Evolutionary conservation across 306 rosid genomes (phyloP), one percentile per base, ranked within the genome.

Genomic region (Cucumis melo): DNA sequence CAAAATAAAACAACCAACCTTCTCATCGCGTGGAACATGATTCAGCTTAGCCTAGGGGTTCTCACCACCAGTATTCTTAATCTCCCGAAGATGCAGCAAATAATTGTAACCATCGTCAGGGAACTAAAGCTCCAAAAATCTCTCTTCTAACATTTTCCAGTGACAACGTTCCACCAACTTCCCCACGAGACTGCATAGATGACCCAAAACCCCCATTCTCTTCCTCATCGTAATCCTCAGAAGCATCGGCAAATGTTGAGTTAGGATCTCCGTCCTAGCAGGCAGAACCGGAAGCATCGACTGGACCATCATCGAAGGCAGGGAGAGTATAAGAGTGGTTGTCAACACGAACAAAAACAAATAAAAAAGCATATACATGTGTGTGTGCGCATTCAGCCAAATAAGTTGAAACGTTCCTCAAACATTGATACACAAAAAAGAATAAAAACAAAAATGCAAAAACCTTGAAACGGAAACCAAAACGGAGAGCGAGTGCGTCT

Each of bases 91-190:
- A 72, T 92, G 99, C 24, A 7, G 71, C 78, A 94, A 82, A 85
- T 94, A 94, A 81, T 94, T 92, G 73, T 92, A 94, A 57, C 99
- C 96, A 67, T 94, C 99, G 42, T 92, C 96, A 0, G 99, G 99
- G 82, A 89, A 89, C 61, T 97, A 96, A 17, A 94, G 87, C 48
- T 86, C 97, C 73, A 94, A 77, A n/a, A 85, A 92, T 90, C 84
- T 94, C 91, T 80, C 27, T 90, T 80, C 97, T 86, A 41, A 85
- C 66, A 16, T 85, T 59, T n/a, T 90, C 92, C 4, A 96, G 82
- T 80, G 92, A 81, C 0, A 83, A 7, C 44, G 77, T 16, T 42
- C 75, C 79, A 27, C 63, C 19, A 51, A 32, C 57, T 5, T 14
- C 63, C 24, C 16, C 77, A 58, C 44, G 27, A 38, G 61, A 65